Conservation (phyloP, 2,329 filamentous ascomycete species). For the Monilinia laxa region DNA sequence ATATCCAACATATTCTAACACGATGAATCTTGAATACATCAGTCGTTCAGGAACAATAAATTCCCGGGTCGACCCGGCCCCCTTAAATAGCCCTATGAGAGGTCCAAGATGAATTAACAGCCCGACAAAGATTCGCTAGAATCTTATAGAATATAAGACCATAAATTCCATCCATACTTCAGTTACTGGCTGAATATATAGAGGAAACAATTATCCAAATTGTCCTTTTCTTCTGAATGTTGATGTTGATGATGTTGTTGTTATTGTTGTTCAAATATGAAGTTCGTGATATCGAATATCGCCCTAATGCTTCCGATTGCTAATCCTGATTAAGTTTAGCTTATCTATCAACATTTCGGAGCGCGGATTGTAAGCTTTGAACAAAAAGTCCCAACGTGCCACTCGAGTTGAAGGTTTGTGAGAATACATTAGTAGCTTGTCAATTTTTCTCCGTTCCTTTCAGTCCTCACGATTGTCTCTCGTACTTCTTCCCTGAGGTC, state of each 20-base stretch:
- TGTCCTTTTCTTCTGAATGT: background rate
- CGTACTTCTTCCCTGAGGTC: constrained; percentile 18
- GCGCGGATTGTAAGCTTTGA: constrained; percentile 21
- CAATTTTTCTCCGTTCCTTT: constrained; percentile 13
- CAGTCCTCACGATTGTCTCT: constrained; percentile 5
- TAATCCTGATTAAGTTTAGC: constrained; percentile 18
- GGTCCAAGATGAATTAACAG: background rate
- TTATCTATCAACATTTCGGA: constrained; percentile 24
- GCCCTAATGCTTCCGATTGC: constrained; percentile 22
- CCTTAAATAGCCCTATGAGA: background rate
- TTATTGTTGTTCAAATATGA: background rate
- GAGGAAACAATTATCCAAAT: background rate
- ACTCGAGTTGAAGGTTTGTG: constrained; percentile 21
- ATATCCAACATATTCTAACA: background rate
- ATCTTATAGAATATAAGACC: background rate
- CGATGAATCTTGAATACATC: background rate
- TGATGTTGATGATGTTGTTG: background rate
- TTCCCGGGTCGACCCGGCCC: background rate
- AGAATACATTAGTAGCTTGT: constrained; percentile 13
- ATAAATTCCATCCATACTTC: background rate
- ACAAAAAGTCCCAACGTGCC: constrained; percentile 25
- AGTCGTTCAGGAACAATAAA: background rate
- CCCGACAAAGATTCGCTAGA: background rate
- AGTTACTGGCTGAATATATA: background rate
- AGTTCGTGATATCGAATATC: background rate